Evolutionary conservation across 768 basidiomycete genomes (phyloP), one percentile per base, ranked within the genome.

Genomic region (Podaxis mareebaensis): DNA sequence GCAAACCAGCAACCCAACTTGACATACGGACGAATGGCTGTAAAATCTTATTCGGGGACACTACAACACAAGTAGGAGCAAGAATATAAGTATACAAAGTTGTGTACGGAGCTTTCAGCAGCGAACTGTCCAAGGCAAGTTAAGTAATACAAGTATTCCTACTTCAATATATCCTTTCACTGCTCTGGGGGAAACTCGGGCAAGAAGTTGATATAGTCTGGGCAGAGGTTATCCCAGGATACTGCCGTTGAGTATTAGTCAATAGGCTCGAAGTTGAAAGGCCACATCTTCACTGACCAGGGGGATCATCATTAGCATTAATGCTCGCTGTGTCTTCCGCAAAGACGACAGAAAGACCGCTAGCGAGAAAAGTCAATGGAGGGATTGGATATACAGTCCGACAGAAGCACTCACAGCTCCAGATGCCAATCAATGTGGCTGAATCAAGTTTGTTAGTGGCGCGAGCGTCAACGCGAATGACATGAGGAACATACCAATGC

Each of bases 341-440:
- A 1, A 30, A 30, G 30, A 30, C 15, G 13, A 42, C 17, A 13
- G 40, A 12, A 42, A 42, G 40, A 42, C 40, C 15, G 13, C 39
- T 40, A 17, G 12, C 40, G 42, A 44, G n/a, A n/a, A 17, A 17
- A 4, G 42, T 44, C 42, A 44, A 8, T 10, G 40, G 3, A 17
- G 42, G 15, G 6, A 17, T 4, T 4, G 42, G 7, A 44, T 44
- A 44, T 44, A 44, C 15, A n/a, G 13, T 3, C 15, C 5, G 6
- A 5, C 42, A 44, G 17, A 17, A 44, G 36, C 5, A 66, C 77
- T 63, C 66, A 79, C 78, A 71, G 66, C 17, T 79, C 71, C 10
- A 84, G 69, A 73, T 85, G 84, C 76, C 80, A 84, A 60, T 85
- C 83, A 60, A 85, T 85, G 66, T 85, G 83, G 64, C 81, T 81